Evolutionary conservation across 2,329 filamentous ascomycete genomes (phyloP).

Genomic region (Epichloe scottii): DNA sequence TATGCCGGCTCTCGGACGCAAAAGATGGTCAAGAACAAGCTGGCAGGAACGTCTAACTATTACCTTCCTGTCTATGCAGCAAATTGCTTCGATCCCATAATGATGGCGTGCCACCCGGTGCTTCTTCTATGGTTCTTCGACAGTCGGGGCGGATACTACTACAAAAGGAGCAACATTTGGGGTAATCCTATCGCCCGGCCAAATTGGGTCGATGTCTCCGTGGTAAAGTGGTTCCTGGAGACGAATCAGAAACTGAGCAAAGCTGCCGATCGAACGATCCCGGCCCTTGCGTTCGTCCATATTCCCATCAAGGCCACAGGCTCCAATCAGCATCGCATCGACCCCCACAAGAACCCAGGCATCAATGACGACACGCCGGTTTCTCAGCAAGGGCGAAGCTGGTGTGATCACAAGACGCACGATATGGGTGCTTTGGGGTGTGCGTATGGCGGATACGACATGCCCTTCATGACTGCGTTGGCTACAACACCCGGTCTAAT

Average conservation of each 20-base stretch:
- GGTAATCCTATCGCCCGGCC: slow-evolving; percentile 20
- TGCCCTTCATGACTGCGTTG: slow-evolving; percentile 50
- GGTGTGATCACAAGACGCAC: slow-evolving; percentile 16
- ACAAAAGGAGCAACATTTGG: slow-evolving; percentile 22
- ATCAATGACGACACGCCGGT: slow-evolving; percentile 32
- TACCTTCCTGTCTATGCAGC: slow-evolving; percentile 30
- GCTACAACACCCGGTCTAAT: slow-evolving; percentile 40
- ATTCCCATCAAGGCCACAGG: slow-evolving; percentile 31
- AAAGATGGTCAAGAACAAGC: slow-evolving; percentile 23
- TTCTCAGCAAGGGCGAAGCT: slow-evolving; percentile 29
- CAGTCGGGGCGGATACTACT: slow-evolving; percentile 43
- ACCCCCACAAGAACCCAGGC: slow-evolving; percentile 27
- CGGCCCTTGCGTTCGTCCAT: slow-evolving; percentile 35
- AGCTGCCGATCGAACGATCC: slow-evolving; percentile 23
- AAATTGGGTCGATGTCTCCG: slow-evolving; percentile 31
- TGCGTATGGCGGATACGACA: slow-evolving; percentile 36
- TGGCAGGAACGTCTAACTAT: slow-evolving; percentile 33
- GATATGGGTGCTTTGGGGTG: slow-evolving; percentile 19
- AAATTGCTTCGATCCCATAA: slow-evolving; percentile 16
- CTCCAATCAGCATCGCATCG: slow-evolving; percentile 22
- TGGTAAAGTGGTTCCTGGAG: slow-evolving; percentile 31
- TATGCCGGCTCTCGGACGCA: slow-evolving; percentile 27
- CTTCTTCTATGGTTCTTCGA: slow-evolving; percentile 63
- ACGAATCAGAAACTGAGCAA: slow-evolving; percentile 18
- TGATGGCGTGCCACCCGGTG: slow-evolving; percentile 14